Evolutionary conservation across 1,139 yeast species (phyloP).

Genomic region (Debaryomyces sp.): DNA sequence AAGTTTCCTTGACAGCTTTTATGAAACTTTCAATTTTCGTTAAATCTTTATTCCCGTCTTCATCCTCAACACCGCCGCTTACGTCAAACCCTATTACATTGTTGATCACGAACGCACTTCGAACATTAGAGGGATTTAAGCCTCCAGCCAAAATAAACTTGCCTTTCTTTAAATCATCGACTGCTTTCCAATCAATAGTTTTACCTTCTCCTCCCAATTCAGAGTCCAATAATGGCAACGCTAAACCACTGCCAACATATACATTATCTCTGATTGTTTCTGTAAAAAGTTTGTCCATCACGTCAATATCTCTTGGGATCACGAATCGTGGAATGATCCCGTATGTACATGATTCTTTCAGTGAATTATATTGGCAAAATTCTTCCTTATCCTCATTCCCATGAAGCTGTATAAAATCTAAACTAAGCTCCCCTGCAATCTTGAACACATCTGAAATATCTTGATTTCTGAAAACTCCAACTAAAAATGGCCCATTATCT

Average conservation of each 20-base stretch:
- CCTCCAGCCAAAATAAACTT: constrained; percentile 87
- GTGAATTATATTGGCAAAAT: constrained; percentile 37
- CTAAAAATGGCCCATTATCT: constrained; percentile 68
- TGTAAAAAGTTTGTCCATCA: constrained; percentile 24
- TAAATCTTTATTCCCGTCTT: constrained; percentile 66
- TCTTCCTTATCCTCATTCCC: constrained; percentile 73
- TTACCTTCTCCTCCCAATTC: constrained; percentile 94
- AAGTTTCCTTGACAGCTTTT: constrained; percentile 37
- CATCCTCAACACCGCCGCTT: constrained; percentile 90
- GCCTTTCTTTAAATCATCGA: constrained; percentile 39
- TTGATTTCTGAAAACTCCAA: constrained; percentile 92
- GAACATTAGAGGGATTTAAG: constrained; percentile 71
- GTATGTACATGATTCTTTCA: constrained; percentile 20
- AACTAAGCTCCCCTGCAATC: constrained; percentile 47
- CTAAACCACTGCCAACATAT: constrained; percentile 27
- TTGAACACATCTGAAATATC: constrained; percentile 58
- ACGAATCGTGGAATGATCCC: constrained; percentile 80
- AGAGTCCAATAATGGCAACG: constrained; percentile 75
- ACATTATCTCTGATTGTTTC: constrained; percentile 11
- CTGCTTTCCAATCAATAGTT: constrained; percentile 64
- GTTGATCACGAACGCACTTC: constrained; percentile 43
- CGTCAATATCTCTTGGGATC: constrained; percentile 51
- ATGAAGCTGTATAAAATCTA: constrained; percentile 87
- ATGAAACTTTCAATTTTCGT: constrained; percentile 63
- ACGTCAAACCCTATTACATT: constrained; percentile 89